Base-by-base conservation (phyloP, 768 basidiomycete species). In the Macrocybe gigantea region DNA sequence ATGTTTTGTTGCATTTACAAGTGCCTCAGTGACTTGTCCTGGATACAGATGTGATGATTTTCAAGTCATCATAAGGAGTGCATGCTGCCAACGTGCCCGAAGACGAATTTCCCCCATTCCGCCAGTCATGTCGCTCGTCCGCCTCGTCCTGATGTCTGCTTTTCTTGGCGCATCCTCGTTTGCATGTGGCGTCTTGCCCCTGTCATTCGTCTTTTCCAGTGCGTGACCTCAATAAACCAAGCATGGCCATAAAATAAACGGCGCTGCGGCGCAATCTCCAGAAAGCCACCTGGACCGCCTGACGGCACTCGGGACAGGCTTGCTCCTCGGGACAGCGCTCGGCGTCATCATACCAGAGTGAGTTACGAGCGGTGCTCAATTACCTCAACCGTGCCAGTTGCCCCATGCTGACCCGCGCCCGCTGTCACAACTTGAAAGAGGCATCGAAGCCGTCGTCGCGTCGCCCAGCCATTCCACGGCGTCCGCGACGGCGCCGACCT, bases 281-380 rank as follows among this genome's bases (percentile, higher is more conserved):
- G 70, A 67, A 54, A 62, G 40, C 52, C 69, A 68, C 54, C 53
- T 69, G 36, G 69, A 75, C 50, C 64, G 71, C 64, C 67, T 74
- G 53, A 68, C 66, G 6, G 76, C 77, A 38, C 61, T 91, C 11
- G 87, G 90, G 8, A 87, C 87, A 6, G 94, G 94, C 8, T 69
- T 97, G 8, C 74, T 98, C 12, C 75, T 96, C 10, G 94, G 94
- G 3, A 86, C 94, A 2, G 92, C 91, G 0, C 67, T 97, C 53
- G 90, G 90, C 9, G 82, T 98, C 22, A 91, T 97, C 53, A 84
- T 97, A 45, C 94, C 95, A 34, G 94, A 96, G 88, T 93, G 65
- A 63, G 87, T 82, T 47, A 8, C 13, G 32, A 6, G 15, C 34
- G 41, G 33, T 37, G 22, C 8, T 9, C 13, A 10, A 22, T 33